phyloP scores from a whole-genome alignment of 2,329 filamentous ascomycete genomes.

The Aquanectria penicillioides region DNA sequence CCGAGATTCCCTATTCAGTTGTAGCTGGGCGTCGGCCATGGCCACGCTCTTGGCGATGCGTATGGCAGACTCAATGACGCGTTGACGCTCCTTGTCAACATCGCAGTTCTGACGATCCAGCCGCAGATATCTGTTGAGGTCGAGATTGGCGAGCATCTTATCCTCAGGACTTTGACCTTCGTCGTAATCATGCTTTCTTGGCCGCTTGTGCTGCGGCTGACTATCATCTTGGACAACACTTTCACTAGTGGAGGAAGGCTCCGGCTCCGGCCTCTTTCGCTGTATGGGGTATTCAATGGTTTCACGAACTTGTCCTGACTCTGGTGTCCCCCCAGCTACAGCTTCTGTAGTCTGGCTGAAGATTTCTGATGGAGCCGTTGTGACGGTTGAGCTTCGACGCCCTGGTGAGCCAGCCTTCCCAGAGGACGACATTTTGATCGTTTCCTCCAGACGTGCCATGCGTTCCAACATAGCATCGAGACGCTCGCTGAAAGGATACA shows the following conservation, averaged over 20 bases:
- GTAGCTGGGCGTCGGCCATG: background rate
- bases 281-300: background rate
- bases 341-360: background rate
- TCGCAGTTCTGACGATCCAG: background rate
- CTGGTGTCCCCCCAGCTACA: background rate
- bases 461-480: background rate
- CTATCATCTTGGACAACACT: background rate
- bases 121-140: background rate
- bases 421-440: background rate
- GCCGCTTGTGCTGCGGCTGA: background rate
- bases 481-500: conserved; percentile 2
- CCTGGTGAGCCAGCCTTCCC: background rate
- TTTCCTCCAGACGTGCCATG: background rate
- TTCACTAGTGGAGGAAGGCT: background rate
- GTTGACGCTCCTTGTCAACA: background rate
- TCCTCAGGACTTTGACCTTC: background rate
- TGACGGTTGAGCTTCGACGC: background rate
- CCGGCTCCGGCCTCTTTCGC: background rate
- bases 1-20: background rate
- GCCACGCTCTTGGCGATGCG: conserved; percentile 3
- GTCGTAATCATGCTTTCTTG: background rate
- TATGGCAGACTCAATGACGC: conserved; percentile 5
- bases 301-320: background rate
- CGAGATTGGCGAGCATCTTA: conserved; percentile 9
- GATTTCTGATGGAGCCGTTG: background rate